Percentiles rank a stretch among this genome's conserved stretches.
Evolutionary conservation across 345 rosid genomes (phyloP).

Genomic region (Eucalyptus cladocalyx): DNA sequence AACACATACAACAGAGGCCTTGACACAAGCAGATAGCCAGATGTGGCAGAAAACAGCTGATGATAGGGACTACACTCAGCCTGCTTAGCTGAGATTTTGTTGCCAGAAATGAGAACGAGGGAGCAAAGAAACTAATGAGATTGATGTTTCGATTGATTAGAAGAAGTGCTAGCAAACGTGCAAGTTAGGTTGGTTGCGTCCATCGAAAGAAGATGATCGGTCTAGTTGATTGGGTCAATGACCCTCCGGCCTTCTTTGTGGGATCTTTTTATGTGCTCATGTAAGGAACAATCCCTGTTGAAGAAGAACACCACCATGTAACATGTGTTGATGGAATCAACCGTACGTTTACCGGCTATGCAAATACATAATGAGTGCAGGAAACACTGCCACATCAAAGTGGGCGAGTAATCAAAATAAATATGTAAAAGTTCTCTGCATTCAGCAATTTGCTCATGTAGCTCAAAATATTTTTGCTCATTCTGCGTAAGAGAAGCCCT

Average conservation of each 20-base stretch:
- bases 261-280: neutral
- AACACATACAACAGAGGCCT: neutral
- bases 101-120: neutral
- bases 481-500: neutral
- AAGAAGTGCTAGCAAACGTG: neutral
- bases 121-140: neutral
- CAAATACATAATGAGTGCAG: neutral
- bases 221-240: neutral
- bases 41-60: neutral
- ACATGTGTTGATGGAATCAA: neutral
- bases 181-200: neutral
- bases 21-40: neutral
- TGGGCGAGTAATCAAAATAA: neutral
- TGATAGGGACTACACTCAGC: neutral
- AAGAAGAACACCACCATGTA: neutral
- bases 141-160: neutral
- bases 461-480: neutral
- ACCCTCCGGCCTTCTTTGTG: neutral
- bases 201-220: neutral
- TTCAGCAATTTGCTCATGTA: neutral
- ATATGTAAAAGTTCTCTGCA: neutral
- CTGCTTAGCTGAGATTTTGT: neutral
- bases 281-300: neutral
- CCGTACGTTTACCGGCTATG: neutral
- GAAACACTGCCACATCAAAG: neutral